Evolutionary conservation across 768 basidiomycete species (phyloP).

Genomic region (Boletus insuetus): DNA sequence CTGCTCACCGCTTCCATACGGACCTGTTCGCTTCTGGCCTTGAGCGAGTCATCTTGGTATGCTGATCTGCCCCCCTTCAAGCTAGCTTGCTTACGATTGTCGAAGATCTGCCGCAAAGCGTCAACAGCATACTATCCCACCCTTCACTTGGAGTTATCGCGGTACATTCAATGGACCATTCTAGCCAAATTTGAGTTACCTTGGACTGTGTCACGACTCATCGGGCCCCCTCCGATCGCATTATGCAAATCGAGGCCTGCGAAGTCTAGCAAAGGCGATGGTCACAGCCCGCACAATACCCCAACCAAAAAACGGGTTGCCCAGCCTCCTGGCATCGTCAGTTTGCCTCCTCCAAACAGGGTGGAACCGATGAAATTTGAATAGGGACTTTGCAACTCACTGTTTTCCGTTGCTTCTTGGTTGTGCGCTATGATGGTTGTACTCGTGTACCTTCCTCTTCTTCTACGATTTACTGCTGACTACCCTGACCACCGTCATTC

Average conservation of each 20-base stretch:
- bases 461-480: constrained; percentile 9
- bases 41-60: constrained; percentile 85
- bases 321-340: constrained; percentile 15
- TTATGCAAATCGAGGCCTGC: constrained; percentile 44
- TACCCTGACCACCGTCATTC: constrained; percentile 5
- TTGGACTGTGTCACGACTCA: constrained; percentile 73
- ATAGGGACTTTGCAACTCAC: constrained; percentile 11
- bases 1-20: constrained; percentile 77
- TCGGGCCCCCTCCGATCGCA: constrained; percentile 72
- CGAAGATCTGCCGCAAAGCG: constrained; percentile 89
- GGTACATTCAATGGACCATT: constrained; percentile 71
- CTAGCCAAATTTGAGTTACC: constrained; percentile 75
- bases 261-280: constrained; percentile 11
- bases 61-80: constrained; percentile 19
- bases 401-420: constrained; percentile 1
- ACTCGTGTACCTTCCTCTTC: constrained; percentile 4
- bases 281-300: constrained; percentile 19
- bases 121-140: constrained; percentile 93
- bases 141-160: constrained; percentile 89
- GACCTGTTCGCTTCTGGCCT: constrained; percentile 91
- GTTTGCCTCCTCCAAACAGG: constrained; percentile 41
- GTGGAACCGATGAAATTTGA: constrained; percentile 45
- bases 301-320: constrained; percentile 25
- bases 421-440: constrained; percentile 7
- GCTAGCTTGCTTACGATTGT: neutral